Evolutionary conservation across 2,329 filamentous ascomycete genomes (phyloP), one percentile per base, ranked within the genome.

Genomic region (Colletotrichum scovillei): DNA sequence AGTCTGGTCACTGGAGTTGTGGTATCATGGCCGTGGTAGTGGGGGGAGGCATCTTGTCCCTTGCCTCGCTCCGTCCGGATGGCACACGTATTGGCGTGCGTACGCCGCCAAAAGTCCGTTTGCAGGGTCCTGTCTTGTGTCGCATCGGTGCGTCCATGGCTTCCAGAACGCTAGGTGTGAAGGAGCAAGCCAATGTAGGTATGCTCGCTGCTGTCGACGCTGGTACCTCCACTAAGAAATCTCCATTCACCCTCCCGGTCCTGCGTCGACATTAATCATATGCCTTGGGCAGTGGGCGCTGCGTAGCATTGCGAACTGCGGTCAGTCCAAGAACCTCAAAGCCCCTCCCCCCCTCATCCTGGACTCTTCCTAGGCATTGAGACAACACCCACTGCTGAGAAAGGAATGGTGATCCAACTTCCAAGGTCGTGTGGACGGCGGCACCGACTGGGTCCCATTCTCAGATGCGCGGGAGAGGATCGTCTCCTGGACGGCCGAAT

Each of bases 181-280:
- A 46, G 57, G n/a, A 24, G 32, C 52, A 28, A 38, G 63, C 49
- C 53, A 46, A 30, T 56, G 58, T 46, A 49, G 26, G 42, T 32
- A 55, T 32, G 30, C 53, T 32, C 66, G 28, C 32, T 42, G 58
- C 46, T 63, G 58, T 42, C 65, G 56, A 30, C 66, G 63, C 32
- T 69, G 58, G 53, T 66, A 59, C 58, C 32, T 46, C 69, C 52
- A 63, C 52, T 58, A 26, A 65, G 42, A 62, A 56, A 19, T 63
- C 8, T 22, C n/a, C 26, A 66, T 42, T 35, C 32, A 46, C 42
- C 42, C 46, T 65, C 28, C 55, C 26, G 58, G 60, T 19, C 67
- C 67, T 55, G 58, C n/a, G 67, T 52, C 32, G 67, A 56, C 58
- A 57, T 59, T 69, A 64, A 64, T 68, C 46, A 63, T 42, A 12